Conservation (phyloP, 2,329 filamentous ascomycete species). For the Ramularia endophylla region DNA sequence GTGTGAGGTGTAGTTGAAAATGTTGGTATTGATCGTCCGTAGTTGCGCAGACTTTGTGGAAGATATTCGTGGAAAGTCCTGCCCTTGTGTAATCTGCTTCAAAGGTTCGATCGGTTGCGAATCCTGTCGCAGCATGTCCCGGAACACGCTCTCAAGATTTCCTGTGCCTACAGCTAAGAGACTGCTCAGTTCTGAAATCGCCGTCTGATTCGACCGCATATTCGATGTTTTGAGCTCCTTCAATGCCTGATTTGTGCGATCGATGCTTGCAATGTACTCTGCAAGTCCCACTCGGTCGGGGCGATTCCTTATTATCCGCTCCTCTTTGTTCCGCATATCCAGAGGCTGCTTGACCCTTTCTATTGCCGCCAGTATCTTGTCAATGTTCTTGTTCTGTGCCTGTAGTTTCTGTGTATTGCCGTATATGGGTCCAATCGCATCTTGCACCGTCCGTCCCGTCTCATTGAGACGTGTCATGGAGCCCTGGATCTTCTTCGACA, state of each 20-base stretch:
- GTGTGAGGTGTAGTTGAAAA: slow-evolving; percentile 25
- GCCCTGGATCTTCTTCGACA: slow-evolving; percentile 93
- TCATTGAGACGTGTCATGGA: slow-evolving; percentile 78
- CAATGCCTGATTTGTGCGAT: slow-evolving; percentile 80
- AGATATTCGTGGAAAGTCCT: slow-evolving; percentile 67
- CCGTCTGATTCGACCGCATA: slow-evolving; percentile 83
- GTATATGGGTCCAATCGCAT: slow-evolving; percentile 87
- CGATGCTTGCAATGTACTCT: slow-evolving; percentile 83
- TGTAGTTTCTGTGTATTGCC: slow-evolving; percentile 88
- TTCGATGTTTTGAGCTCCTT: slow-evolving; percentile 84
- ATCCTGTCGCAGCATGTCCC: slow-evolving; percentile 71
- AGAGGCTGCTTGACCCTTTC: slow-evolving; percentile 84
- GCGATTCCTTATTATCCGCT: slow-evolving; percentile 74
- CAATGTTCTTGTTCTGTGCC: slow-evolving; percentile 82
- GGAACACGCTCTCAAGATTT: slow-evolving; percentile 79
- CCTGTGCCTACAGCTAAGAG: slow-evolving; percentile 73
- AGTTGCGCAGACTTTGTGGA: slow-evolving; percentile 71
- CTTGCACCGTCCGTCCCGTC: slow-evolving; percentile 83
- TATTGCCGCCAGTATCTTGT: slow-evolving; percentile 78
- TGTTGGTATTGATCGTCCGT: slow-evolving; percentile 63
- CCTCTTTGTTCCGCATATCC: slow-evolving; percentile 86
- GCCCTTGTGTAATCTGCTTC: slow-evolving; percentile 83
- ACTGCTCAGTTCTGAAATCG: slow-evolving; percentile 70
- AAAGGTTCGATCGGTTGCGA: slow-evolving; percentile 78
- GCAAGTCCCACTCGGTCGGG: slow-evolving; percentile 75